A percentile compares a stretch with the other conserved stretches of the same genome.
phyloP scores from a whole-genome alignment of 176 grass and related monocot species.

The Hsuehochloa calcarea region DNA sequence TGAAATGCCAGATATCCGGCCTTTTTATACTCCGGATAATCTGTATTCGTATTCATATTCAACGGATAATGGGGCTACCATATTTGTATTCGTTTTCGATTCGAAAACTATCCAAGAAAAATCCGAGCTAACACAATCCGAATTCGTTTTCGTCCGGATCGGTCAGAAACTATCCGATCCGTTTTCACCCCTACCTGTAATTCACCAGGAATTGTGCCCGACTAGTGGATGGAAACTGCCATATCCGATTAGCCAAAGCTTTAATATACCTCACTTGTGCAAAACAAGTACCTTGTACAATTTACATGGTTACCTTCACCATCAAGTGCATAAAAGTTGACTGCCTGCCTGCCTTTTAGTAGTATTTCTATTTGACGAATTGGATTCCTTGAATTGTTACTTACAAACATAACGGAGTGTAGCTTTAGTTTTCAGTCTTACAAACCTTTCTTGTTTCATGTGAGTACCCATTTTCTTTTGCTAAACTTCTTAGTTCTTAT shows the following conservation, averaged over 20 bases:
- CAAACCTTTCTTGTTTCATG: slow-evolving; percentile 14
- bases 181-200: neutral
- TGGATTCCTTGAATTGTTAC: neutral
- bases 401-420: neutral
- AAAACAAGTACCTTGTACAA: slow-evolving; percentile 9
- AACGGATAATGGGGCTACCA: too few species aligned
- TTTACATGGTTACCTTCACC: neutral
- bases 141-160: too few species aligned
- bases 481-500: slow-evolving; percentile 28
- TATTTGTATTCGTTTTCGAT: too few species aligned
- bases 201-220: neutral
- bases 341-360: neutral
- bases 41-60: too few species aligned
- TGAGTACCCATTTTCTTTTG: neutral
- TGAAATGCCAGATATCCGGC: too few species aligned
- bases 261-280: neutral
- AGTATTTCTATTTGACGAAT: neutral
- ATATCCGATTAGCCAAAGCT: neutral
- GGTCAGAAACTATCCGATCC: too few species aligned
- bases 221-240: neutral
- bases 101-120: too few species aligned
- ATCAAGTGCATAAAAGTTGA: neutral
- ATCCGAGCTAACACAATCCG: too few species aligned
- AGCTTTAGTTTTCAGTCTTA: slow-evolving; percentile 9
- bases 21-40: too few species aligned